Conservation (phyloP, 306 rosid genomes). For the Macrotyloma uniflorum region DNA sequence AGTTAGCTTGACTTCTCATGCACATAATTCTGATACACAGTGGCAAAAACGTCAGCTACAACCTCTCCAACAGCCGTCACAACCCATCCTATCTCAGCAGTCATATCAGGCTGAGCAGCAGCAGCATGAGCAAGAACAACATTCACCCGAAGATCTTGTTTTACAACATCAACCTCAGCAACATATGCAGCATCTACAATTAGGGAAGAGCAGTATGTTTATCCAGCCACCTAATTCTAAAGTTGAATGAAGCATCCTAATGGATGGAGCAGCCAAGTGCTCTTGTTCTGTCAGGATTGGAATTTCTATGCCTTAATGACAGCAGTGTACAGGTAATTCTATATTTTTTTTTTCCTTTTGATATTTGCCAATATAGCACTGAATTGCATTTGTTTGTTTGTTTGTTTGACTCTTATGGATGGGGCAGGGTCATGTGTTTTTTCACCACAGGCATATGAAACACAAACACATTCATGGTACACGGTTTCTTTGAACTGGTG, state of each 20-base stretch:
- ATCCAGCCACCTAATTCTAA: constrained; percentile 58
- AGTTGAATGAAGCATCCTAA: constrained; percentile 55
- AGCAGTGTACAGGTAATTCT: constrained; percentile 72
- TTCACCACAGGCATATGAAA: neutral
- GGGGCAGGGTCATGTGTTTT: neutral
- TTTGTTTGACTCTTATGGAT: neutral
- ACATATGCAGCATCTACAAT: constrained; percentile 58
- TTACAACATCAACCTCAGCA: constrained; percentile 57
- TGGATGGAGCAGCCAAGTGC: constrained; percentile 48
- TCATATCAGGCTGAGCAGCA: constrained; percentile 47
- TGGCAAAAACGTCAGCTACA: constrained; percentile 56
- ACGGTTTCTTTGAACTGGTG: neutral
- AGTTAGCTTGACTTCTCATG: constrained; percentile 57
- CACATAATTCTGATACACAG: constrained; percentile 68
- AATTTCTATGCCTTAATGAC: constrained; percentile 55
- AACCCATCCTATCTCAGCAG: constrained; percentile 55
- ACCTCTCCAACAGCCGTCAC: constrained; percentile 51
- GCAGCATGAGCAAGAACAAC: constrained; percentile 43
- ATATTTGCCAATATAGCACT: constrained; percentile 13
- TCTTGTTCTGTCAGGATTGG: constrained; percentile 48
- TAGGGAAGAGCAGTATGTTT: constrained; percentile 61
- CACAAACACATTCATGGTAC: neutral
- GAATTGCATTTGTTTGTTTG: neutral
- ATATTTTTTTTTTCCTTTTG: neutral
- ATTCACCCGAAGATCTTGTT: constrained; percentile 45